Evolutionary conservation across 805 yeast species (phyloP).

Genomic region (Lipomyces sp.): DNA sequence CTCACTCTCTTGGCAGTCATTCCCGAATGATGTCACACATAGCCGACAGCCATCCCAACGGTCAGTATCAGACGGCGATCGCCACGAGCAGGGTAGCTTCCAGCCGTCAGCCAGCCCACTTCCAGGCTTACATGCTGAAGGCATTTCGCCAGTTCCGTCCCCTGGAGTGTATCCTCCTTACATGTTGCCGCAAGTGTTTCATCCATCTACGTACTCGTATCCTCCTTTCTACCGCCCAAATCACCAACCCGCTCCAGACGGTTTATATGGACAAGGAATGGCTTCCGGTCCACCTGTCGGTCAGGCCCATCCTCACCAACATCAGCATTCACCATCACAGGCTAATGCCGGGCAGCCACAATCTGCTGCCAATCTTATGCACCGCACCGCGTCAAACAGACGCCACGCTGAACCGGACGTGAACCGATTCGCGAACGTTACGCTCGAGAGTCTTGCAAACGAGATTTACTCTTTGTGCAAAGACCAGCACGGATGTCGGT

Average conservation of each 20-base stretch:
- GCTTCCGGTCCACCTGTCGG: slow-evolving; percentile 6
- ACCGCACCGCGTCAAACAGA: slow-evolving; percentile 19
- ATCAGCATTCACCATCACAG: slow-evolving; percentile 4
- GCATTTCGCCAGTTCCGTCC: slow-evolving; percentile 11
- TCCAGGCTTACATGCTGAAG: slow-evolving; percentile 17
- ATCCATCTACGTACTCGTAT: slow-evolving; percentile 16
- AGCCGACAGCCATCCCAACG: slow-evolving; percentile 35
- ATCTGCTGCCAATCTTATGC: slow-evolving; percentile 9
- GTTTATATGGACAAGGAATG: neutral
- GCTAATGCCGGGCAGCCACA: slow-evolving; percentile 12
- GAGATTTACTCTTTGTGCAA: slow-evolving; percentile 83
- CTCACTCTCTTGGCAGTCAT: slow-evolving; percentile 4
- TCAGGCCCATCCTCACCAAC: slow-evolving; percentile 10
- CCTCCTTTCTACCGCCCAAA: slow-evolving; percentile 14
- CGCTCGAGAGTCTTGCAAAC: slow-evolving; percentile 54
- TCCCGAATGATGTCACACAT: slow-evolving; percentile 19
- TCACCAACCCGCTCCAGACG: slow-evolving; percentile 11
- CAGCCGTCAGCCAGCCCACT: slow-evolving; percentile 21
- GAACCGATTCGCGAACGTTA: slow-evolving; percentile 46
- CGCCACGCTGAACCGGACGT: slow-evolving; percentile 39
- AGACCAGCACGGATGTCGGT: slow-evolving; percentile 97
- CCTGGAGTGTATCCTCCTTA: slow-evolving; percentile 20
- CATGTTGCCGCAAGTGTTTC: slow-evolving; percentile 10
- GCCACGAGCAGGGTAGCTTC: slow-evolving; percentile 19
- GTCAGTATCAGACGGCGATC: slow-evolving; percentile 29